Evolutionary conservation across 805 yeast species (phyloP).

Genomic region (Monosporozyma solicola): DNA sequence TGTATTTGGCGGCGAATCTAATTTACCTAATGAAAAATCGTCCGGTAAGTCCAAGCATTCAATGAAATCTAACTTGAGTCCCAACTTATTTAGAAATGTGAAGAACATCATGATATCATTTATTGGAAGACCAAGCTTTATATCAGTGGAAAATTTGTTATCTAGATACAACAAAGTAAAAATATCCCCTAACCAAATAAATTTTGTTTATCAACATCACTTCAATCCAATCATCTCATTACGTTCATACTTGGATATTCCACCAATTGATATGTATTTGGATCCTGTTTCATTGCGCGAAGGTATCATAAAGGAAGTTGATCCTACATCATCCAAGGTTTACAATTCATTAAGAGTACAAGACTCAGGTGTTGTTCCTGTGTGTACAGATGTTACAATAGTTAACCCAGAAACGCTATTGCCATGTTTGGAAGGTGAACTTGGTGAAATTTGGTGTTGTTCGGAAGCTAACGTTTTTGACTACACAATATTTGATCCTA

Average conservation of each 20-base stretch:
- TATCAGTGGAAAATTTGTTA: slow-evolving; percentile 47
- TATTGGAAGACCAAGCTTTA: slow-evolving; percentile 62
- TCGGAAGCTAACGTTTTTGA: slow-evolving; percentile 72
- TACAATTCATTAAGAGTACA: slow-evolving; percentile 58
- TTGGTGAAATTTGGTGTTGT: slow-evolving; percentile 95
- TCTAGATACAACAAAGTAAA: slow-evolving; percentile 55
- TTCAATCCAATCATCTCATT: slow-evolving; percentile 72
- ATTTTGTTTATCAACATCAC: slow-evolving; percentile 66
- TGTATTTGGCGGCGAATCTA: slow-evolving; percentile 10
- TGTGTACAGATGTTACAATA: slow-evolving; percentile 85
- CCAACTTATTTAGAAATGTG: slow-evolving; percentile 42
- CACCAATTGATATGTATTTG: slow-evolving; percentile 77
- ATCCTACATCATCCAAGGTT: slow-evolving; percentile 34
- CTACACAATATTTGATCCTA: slow-evolving; percentile 40
- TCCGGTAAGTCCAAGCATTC: slow-evolving; percentile 1
- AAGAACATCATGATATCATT: slow-evolving; percentile 80
- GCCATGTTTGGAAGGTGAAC: slow-evolving; percentile 80
- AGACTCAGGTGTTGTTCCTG: slow-evolving; percentile 94
- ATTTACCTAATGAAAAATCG: neutral
- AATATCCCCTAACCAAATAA: slow-evolving; percentile 59
- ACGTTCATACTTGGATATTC: slow-evolving; percentile 79
- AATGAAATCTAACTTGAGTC: slow-evolving; percentile 9
- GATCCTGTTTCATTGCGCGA: slow-evolving; percentile 87
- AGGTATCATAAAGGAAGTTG: slow-evolving; percentile 73
- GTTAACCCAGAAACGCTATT: slow-evolving; percentile 87